A percentile compares a stretch with the other conserved stretches of the same genome.
Evolutionary conservation across 257 asterid genomes (phyloP).

Genomic region (Hygrophila difformis): DNA sequence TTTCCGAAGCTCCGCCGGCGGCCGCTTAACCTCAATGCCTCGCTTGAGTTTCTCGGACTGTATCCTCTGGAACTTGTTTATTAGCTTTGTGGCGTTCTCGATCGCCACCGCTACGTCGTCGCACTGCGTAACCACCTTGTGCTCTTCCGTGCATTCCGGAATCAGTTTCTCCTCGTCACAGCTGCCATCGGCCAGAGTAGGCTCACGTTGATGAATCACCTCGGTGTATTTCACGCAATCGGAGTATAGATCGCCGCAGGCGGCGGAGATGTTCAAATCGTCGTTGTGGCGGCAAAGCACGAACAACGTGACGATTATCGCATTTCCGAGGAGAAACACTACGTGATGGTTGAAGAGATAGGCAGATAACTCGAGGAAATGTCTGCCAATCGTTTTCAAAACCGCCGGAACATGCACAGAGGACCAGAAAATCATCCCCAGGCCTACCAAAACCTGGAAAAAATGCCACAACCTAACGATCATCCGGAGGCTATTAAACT

Average conservation of each 20-base stretch:
- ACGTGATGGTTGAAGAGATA: slow-evolving; percentile 54
- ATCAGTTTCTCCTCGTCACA: slow-evolving; percentile 36
- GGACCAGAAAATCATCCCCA: slow-evolving; percentile 57
- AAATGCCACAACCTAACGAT: slow-evolving; percentile 29
- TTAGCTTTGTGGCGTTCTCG: slow-evolving; percentile 45
- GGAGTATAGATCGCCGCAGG: slow-evolving; percentile 25
- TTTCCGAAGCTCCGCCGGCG: slow-evolving; percentile 37
- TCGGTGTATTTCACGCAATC: slow-evolving; percentile 36
- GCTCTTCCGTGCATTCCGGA: slow-evolving; percentile 20
- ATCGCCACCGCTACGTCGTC: slow-evolving; percentile 45
- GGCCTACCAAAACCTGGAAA: slow-evolving; percentile 27
- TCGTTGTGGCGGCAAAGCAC: slow-evolving; percentile 38
- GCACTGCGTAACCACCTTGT: slow-evolving; percentile 16
- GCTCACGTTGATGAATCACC: slow-evolving; percentile 18
- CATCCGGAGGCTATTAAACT: slow-evolving; percentile 34
- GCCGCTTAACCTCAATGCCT: slow-evolving; percentile 34
- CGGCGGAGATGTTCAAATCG: slow-evolving; percentile 15
- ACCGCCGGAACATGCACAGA: slow-evolving; percentile 40
- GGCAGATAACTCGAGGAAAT: slow-evolving; percentile 11
- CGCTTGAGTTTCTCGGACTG: slow-evolving; percentile 60
- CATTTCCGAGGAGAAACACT: slow-evolving; percentile 70
- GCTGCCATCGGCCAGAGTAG: neutral
- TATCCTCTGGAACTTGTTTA: slow-evolving; percentile 54
- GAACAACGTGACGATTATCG: slow-evolving; percentile 36
- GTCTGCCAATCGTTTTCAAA: slow-evolving; percentile 15